Percentiles rank a stretch among this genome's conserved stretches.
Conservation (phyloP, 371 early-diverging fungal species). For the Circinella minor region DNA sequence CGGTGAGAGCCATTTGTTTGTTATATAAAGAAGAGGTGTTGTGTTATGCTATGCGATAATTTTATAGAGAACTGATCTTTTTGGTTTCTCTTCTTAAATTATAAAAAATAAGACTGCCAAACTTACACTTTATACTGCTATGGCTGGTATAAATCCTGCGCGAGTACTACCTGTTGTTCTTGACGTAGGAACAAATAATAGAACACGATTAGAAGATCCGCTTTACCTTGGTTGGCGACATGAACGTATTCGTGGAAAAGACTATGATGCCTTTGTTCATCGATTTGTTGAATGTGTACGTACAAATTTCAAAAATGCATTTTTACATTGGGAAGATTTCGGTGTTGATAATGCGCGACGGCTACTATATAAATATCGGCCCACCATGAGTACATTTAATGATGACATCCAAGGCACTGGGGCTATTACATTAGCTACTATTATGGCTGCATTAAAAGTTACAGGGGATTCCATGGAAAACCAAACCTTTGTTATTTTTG, state of each 20-base stretch:
- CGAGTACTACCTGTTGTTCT: conserved; percentile 38
- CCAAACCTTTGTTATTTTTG: conserved; percentile 30
- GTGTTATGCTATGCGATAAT: too few relatives aligned
- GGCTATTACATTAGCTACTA: conserved; percentile 20
- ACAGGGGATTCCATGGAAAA: conserved; percentile 21
- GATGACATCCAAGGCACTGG: conserved; percentile 42
- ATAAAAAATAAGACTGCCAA: conserved; percentile 33
- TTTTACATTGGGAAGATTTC: conserved; percentile 47
- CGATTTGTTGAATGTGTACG: conserved; percentile 27
- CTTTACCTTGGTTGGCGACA: conserved; percentile 39
- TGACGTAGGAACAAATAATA: conserved; percentile 44
- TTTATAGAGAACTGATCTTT: too few relatives aligned
- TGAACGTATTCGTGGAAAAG: conserved; percentile 26
- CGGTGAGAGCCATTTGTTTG: background rate
- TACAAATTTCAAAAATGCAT: conserved; percentile 13
- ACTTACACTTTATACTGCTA: conserved; percentile 21
- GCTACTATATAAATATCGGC: conserved; percentile 24
- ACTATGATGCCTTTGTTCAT: conserved; percentile 38
- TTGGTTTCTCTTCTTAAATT: background rate
- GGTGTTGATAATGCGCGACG: conserved; percentile 26
- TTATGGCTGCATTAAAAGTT: conserved; percentile 27
- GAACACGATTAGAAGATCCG: conserved; percentile 31
- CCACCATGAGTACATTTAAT: conserved; percentile 31
- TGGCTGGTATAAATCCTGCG: conserved; percentile 34
- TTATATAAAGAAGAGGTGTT: too few relatives aligned